Percentiles rank a stretch among this genome's conserved stretches.
These are phyloP conservation scores for Podaxis pistillaris DNA, from an alignment of 768 basidiomycete species.

Conservation along the genomic window DNA sequence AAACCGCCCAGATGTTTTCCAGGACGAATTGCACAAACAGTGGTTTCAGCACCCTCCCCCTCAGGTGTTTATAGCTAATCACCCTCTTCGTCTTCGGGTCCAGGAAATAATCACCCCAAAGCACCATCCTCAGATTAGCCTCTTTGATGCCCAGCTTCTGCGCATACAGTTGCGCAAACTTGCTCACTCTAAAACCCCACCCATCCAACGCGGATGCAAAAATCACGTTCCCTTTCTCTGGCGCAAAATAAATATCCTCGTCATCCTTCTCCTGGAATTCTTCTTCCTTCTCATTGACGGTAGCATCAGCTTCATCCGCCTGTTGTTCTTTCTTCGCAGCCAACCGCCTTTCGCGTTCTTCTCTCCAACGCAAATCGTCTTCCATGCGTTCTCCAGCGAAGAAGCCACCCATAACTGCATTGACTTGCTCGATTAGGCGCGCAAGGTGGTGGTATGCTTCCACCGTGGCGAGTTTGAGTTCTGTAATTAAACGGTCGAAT, in stretches of 20 bases:
- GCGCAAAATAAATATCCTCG: constrained; percentile 96
- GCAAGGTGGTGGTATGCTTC: constrained; percentile 96
- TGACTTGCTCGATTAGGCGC: constrained; percentile 93
- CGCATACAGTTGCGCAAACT: constrained; percentile 92
- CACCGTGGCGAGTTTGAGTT: constrained; percentile 84
- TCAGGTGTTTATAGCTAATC: constrained; percentile 86
- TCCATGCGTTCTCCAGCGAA: constrained; percentile 97
- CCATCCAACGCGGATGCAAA: constrained; percentile 96
- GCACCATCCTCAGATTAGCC: constrained; percentile 73
- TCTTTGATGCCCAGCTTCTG: constrained; percentile 91
- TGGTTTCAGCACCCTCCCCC: constrained; percentile 85
- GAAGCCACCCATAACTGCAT: constrained; percentile 96
- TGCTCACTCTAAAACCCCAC: constrained; percentile 94
- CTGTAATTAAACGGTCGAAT: constrained; percentile 89
- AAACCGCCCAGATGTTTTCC: constrained; percentile 97
- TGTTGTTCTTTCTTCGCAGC: constrained; percentile 70
- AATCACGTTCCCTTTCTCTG: constrained; percentile 92
- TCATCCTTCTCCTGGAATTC: constrained; percentile 95
- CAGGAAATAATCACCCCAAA: constrained; percentile 98
- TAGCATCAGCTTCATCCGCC: constrained; percentile 63
- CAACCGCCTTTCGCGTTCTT: constrained; percentile 83
- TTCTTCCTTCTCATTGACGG: constrained; percentile 56
- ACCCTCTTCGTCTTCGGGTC: constrained; percentile 96
- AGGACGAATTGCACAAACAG: constrained; percentile 96
- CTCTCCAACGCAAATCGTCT: constrained; percentile 91